Evolutionary conservation across 805 yeast species (phyloP).

Genomic region (Monosporozyma unispora): DNA sequence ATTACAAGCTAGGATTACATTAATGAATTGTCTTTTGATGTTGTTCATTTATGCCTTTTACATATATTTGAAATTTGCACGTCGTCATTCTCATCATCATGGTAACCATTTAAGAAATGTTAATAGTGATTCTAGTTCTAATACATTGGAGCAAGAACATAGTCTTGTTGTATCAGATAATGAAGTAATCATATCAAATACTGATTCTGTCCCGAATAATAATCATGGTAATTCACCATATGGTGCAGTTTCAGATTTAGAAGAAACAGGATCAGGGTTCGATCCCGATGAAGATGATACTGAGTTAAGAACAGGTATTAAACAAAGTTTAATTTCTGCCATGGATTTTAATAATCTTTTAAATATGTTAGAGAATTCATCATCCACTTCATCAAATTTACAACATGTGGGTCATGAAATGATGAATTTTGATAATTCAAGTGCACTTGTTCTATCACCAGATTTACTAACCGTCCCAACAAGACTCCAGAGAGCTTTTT

Average conservation of each 20-base stretch:
- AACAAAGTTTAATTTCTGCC: constrained; percentile 25
- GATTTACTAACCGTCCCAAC: background rate
- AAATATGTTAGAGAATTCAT: constrained; percentile 19
- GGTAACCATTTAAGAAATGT: background rate
- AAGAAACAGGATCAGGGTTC: background rate
- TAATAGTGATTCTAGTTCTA: background rate
- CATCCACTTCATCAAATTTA: background rate
- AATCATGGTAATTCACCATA: background rate
- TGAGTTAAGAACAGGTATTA: constrained; percentile 10
- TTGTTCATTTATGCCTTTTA: constrained; percentile 18
- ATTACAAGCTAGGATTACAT: constrained; percentile 16
- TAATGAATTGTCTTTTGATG: constrained; percentile 23
- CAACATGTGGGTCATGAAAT: background rate
- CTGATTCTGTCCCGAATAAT: background rate
- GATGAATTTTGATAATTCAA: background rate
- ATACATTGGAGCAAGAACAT: background rate
- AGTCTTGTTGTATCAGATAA: background rate
- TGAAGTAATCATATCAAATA: background rate
- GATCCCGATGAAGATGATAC: constrained; percentile 1
- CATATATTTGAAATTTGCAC: constrained; percentile 6
- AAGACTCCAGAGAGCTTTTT: background rate
- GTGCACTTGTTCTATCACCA: background rate
- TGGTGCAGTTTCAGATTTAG: background rate
- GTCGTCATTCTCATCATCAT: background rate
- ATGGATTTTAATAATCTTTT: constrained; percentile 25